Evolutionary conservation across 371 early-diverging fungal genomes (phyloP).

Genomic region (Mucor lusitanicus): DNA sequence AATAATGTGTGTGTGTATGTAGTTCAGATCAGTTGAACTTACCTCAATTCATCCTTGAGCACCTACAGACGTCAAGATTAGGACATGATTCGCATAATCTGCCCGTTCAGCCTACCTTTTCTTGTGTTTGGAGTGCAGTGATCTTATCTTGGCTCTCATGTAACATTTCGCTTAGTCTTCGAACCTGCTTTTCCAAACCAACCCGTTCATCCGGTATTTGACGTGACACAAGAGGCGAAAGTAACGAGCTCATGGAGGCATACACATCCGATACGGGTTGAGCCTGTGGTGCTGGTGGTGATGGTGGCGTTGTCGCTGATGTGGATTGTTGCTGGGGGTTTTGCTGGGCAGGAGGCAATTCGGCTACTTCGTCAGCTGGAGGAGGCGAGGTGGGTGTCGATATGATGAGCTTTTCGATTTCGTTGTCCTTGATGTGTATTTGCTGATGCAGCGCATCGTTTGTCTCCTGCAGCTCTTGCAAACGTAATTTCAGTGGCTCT

Average conservation of each 20-base stretch:
- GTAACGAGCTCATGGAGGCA: constrained; percentile 43
- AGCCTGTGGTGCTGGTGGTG: neutral
- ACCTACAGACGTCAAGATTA: constrained; percentile 14
- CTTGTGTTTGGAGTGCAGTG: constrained; percentile 54
- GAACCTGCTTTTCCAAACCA: constrained; percentile 45
- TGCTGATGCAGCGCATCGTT: constrained; percentile 14
- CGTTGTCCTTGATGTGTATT: constrained; percentile 19
- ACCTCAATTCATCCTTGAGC: constrained; percentile 51
- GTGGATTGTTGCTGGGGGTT: neutral
- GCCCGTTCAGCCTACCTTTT: constrained; percentile 43
- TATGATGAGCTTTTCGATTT: constrained; percentile 15
- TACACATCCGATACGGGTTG: neutral
- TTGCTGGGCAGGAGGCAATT: neutral
- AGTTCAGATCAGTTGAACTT: neutral
- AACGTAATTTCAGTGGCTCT: neutral
- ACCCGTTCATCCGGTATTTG: constrained; percentile 20
- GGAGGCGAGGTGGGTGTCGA: constrained; percentile 17
- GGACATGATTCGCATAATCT: neutral
- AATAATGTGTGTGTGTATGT: too few relatives aligned
- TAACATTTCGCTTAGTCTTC: constrained; percentile 56
- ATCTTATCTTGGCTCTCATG: constrained; percentile 64
- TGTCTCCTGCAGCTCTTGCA: constrained; percentile 12
- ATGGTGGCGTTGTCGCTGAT: neutral
- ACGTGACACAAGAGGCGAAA: constrained; percentile 32
- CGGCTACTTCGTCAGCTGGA: neutral